phyloP scores from a whole-genome alignment of 1,284 basidiomycete genomes.

The Apiotrichum gamsii region DNA sequence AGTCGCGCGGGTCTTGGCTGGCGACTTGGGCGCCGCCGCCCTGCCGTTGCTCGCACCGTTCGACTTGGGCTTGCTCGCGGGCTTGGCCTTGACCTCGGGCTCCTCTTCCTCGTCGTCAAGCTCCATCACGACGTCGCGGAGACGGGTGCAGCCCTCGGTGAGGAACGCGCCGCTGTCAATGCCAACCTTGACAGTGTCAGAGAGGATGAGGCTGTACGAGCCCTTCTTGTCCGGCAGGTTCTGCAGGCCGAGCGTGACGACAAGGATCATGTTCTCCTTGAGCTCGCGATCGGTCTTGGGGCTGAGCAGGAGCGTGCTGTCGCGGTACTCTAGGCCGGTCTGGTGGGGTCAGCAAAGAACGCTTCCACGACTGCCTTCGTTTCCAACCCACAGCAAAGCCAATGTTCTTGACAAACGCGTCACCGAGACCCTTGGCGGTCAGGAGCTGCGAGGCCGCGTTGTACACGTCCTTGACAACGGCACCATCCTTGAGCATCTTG shows the following conservation, averaged over 20 bases:
- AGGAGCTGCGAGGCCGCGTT: constrained; percentile 67
- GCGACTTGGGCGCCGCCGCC: constrained; percentile 18
- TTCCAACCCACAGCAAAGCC: constrained; percentile 68
- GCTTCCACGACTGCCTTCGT: too few species aligned
- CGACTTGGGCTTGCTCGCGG: constrained; percentile 45
- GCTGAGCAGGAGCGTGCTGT: constrained; percentile 74
- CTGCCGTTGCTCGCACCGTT: constrained; percentile 22
- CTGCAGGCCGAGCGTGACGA: constrained; percentile 75
- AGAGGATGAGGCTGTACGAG: constrained; percentile 80
- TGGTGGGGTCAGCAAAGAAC: constrained; percentile 42
- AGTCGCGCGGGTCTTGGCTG: constrained; percentile 25
- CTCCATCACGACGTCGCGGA: constrained; percentile 87
- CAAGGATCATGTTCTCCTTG: constrained; percentile 76
- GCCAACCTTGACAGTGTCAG: constrained; percentile 80
- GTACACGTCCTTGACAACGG: constrained; percentile 70
- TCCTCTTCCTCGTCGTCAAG: constrained; percentile 47
- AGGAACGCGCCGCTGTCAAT: constrained; percentile 63
- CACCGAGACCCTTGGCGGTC: constrained; percentile 71
- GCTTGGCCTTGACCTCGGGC: constrained; percentile 50
- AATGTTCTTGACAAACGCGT: constrained; percentile 78
- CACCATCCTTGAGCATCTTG: constrained; percentile 72
- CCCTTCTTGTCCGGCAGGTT: constrained; percentile 65
- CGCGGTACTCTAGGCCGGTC: constrained; percentile 93
- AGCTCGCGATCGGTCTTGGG: constrained; percentile 69
- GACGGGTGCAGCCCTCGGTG: constrained; percentile 73